phyloP scores from a whole-genome alignment of 2,329 filamentous ascomycete genomes.

The Diplodia sapinea region DNA sequence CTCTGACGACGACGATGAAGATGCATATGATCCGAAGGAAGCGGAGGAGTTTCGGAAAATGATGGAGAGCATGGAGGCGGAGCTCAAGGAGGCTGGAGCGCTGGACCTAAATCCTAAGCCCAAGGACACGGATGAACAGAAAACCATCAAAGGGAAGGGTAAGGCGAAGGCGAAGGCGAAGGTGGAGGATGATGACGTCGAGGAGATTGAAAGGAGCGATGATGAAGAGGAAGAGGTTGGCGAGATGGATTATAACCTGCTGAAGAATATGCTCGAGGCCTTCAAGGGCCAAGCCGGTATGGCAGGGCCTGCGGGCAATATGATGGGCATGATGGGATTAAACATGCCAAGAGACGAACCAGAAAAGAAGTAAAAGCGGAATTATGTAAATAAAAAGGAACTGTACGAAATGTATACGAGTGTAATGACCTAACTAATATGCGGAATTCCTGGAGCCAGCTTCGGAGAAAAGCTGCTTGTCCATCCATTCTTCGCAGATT shows the following conservation, averaged over 20 bases:
- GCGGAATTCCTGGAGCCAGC: too few relatives aligned
- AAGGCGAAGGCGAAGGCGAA: conserved; percentile 43
- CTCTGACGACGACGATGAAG: conserved; percentile 36
- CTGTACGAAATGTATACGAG: neutral
- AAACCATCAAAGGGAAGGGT: conserved; percentile 37
- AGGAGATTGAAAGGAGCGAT: conserved; percentile 45
- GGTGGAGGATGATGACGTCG: conserved; percentile 36
- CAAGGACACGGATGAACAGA: conserved; percentile 31
- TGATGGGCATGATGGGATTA: conserved; percentile 85
- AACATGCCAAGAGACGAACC: conserved; percentile 77
- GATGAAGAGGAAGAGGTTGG: conserved; percentile 59
- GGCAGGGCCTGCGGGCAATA: conserved; percentile 83
- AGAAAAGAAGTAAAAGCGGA: conserved; percentile 14
- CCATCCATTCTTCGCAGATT: too few relatives aligned
- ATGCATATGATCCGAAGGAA: conserved; percentile 56
- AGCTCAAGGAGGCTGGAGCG: conserved; percentile 72
- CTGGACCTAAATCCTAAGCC: conserved; percentile 54
- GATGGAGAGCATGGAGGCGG: conserved; percentile 72
- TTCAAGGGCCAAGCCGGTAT: conserved; percentile 89
- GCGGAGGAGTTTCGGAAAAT: conserved; percentile 68
- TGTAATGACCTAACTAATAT: too few relatives aligned
- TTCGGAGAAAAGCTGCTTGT: too few relatives aligned
- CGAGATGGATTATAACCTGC: conserved; percentile 84
- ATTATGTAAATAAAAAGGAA: neutral
- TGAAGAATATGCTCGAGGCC: conserved; percentile 87